A percentile compares a stretch with the other conserved stretches of the same genome.
These are phyloP conservation scores for Penicillium freii DNA, from an alignment of 2,329 filamentous ascomycete species.

Conservation along the genomic window DNA sequence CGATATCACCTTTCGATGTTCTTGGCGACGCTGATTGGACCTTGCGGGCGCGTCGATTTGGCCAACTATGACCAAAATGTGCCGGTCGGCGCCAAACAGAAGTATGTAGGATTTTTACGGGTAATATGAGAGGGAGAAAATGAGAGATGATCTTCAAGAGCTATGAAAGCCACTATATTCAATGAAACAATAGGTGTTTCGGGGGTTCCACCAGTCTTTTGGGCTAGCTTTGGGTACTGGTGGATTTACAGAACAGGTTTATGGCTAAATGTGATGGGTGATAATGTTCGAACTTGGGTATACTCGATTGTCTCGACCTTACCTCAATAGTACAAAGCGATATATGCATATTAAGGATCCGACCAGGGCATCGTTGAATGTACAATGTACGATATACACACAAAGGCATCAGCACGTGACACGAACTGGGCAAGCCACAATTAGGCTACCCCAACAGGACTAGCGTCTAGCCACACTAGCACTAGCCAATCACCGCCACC, in stretches of 20 bases:
- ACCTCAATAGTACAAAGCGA: neutral
- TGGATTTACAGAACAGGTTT: neutral
- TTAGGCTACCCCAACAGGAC: neutral
- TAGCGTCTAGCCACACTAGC: constrained; percentile 9
- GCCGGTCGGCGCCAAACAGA: constrained; percentile 20
- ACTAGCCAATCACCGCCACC: constrained; percentile 21
- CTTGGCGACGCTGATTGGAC: constrained; percentile 30
- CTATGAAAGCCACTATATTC: constrained; percentile 4
- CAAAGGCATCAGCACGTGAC: constrained; percentile 4
- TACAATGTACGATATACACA: neutral
- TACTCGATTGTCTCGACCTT: neutral
- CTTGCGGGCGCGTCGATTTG: constrained; percentile 26
- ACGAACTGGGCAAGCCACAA: neutral
- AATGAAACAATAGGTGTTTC: constrained; percentile 23
- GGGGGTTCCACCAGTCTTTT: constrained; percentile 21
- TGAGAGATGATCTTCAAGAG: constrained; percentile 5
- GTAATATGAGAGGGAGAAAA: neutral
- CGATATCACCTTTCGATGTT: constrained; percentile 29
- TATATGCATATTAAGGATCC: constrained; percentile 11
- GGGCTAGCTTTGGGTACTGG: constrained; percentile 6
- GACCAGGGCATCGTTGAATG: constrained; percentile 3
- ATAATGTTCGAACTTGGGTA: neutral
- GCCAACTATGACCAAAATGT: constrained; percentile 18
- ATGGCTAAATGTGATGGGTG: neutral
- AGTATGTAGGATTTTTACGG: neutral